Conservation (phyloP, 2,329 filamentous ascomycete species). For the Colletotrichum paranaense region DNA sequence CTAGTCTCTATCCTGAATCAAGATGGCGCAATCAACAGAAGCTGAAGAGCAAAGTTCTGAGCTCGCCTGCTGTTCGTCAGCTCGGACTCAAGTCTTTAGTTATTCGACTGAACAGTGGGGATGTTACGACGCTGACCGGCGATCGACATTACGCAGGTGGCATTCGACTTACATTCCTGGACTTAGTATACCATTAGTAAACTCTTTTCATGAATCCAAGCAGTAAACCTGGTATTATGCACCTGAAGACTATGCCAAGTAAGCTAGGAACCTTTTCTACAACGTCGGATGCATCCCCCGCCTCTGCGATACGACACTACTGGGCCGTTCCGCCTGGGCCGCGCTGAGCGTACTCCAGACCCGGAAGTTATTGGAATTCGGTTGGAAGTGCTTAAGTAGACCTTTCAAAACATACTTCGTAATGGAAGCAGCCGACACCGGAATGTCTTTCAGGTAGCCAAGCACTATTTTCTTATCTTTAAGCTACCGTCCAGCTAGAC, state of each 20-base stretch:
- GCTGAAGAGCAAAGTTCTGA: background rate
- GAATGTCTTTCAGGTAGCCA: background rate
- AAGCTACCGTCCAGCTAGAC: background rate
- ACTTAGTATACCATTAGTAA: background rate
- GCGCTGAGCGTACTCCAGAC: background rate
- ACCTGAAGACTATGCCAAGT: background rate
- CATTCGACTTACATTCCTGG: background rate
- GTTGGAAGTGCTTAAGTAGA: background rate
- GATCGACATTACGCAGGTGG: background rate
- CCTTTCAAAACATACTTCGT: background rate
- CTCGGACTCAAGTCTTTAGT: background rate
- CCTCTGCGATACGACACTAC: background rate
- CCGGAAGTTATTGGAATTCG: background rate
- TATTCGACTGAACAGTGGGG: background rate
- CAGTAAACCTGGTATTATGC: background rate
- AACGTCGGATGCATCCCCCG: conserved; percentile 1
- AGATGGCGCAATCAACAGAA: background rate
- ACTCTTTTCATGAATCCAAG: background rate
- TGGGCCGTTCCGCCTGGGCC: background rate
- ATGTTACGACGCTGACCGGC: background rate
- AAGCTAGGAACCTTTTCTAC: background rate
- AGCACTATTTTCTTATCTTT: background rate
- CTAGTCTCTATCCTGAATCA: too few species aligned
- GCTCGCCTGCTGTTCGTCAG: background rate
- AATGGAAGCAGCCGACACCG: background rate